Evolutionary conservation across 2,329 filamentous ascomycete species (phyloP), one percentile per base, ranked within the genome.

Genomic region (Paracamarosporium sp.): DNA sequence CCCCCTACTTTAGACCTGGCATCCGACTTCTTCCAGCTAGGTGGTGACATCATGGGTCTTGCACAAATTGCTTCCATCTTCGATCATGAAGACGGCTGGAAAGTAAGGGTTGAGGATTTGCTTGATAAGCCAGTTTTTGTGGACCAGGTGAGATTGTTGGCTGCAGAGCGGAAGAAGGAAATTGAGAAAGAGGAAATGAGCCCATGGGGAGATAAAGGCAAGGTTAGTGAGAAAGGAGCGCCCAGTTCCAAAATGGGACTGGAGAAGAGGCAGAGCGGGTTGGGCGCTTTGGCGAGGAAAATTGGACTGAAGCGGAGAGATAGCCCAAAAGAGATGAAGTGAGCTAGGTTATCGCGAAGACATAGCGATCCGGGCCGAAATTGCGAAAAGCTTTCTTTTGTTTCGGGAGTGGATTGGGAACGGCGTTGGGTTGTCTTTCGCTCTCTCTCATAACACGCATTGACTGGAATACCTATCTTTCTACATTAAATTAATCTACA

Each of bases 1-100:
- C 66, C 66, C 0, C 50, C 63, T 5, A 25, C 57, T 8, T 57
- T 69, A 6, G 66, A 73, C 9, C 56, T 73, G 6, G 55, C 50
- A 28, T 71, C 71, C 17, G 66, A 69, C 50, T 76, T 74, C 59
- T 76, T 74, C 65, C 63, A 73, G 27, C 65, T 74, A 2, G 70
- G 72, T 15, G 73, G 72, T 1, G 71, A 73, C 41, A 71, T 76
- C 30, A 73, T 75, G 67, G 71, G 69, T 13, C 52, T 73, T 8
- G 72, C 72, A 22, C 72, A 74, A 53, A 59, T 76, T 22, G 63
- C 69, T 0, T 67, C 65, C 15, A 73, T 72, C 8, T 64, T 74
- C 4, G 68, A 70, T 30, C 63, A 68, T 43, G 48, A 51, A 33
- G 62, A 68, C 11, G 69, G 67, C 3, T 55, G 72, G 33, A 64